Percentiles rank a stretch among this genome's conserved stretches.
Evolutionary conservation across 2,329 filamentous ascomycete species (phyloP).

Genomic region (Paecilomyces sp.): DNA sequence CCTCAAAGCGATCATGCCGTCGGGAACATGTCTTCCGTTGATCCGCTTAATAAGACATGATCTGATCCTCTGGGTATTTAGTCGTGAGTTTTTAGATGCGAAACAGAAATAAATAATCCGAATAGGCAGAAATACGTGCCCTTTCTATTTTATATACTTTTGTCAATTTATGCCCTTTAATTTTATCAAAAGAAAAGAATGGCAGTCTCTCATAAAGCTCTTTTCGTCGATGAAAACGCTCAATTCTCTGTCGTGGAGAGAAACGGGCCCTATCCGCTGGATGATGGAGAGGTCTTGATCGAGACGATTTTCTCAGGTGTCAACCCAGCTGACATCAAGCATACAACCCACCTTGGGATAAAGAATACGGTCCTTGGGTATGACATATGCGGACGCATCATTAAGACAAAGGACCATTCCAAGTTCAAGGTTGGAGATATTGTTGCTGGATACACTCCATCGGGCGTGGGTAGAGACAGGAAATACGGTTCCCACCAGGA

Average conservation of each 20-base stretch:
- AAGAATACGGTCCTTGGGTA: slow-evolving; percentile 2
- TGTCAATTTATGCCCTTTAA: background rate
- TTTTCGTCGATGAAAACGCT: background rate
- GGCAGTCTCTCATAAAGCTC: background rate
- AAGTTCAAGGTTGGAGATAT: background rate
- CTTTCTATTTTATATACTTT: background rate
- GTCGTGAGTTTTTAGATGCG: background rate
- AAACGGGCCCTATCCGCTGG: background rate
- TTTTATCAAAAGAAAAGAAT: background rate
- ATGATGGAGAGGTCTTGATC: background rate
- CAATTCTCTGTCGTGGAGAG: background rate
- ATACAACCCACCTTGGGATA: slow-evolving; percentile 2
- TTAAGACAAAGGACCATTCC: background rate
- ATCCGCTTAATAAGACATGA: background rate
- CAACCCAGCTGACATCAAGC: slow-evolving; percentile 4
- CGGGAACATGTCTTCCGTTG: background rate
- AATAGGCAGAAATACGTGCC: background rate
- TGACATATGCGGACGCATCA: slow-evolving; percentile 2
- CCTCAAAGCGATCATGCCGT: background rate
- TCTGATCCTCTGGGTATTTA: background rate
- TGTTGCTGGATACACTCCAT: background rate
- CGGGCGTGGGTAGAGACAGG: background rate
- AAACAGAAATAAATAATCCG: background rate
- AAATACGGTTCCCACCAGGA: background rate
- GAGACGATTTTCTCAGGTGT: background rate